Evolutionary conservation across 495 filamentous ascomycete genomes (phyloP).

Genomic region (Aspergillus kassunensis): DNA sequence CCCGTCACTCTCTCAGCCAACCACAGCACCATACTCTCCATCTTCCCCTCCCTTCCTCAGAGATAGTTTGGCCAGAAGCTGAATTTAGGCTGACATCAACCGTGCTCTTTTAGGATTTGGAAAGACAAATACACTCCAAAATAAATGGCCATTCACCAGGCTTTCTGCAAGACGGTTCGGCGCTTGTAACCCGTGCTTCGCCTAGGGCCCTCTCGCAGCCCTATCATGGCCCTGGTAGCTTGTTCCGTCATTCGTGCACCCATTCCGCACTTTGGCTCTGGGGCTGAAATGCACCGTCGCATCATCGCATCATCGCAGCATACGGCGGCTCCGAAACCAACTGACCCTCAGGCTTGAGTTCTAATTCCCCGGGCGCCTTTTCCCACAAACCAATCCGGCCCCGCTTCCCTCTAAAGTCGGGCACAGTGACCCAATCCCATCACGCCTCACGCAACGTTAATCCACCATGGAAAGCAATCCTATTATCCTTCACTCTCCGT

Average conservation of each 20-base stretch:
- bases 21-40: slow-evolving; percentile 12
- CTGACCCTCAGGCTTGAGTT: background rate
- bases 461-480: background rate
- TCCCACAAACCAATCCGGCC: slow-evolving; percentile 1
- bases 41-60: background rate
- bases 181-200: background rate
- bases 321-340: slow-evolving; percentile 13
- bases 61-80: background rate
- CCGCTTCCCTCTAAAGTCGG: background rate
- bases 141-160: slow-evolving; percentile 22
- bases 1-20: slow-evolving; percentile 17
- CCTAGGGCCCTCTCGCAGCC: slow-evolving; percentile 2
- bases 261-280: too few relatives aligned
- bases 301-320: slow-evolving; percentile 2
- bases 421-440: slow-evolving; percentile 1
- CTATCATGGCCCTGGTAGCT: background rate
- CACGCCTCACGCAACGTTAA: background rate
- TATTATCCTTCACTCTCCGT: too few relatives aligned
- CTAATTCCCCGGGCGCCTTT: background rate
- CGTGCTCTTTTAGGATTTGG: slow-evolving; percentile 71
- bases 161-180: slow-evolving; percentile 3
- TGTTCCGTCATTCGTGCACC: too few relatives aligned
- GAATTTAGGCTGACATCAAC: slow-evolving; percentile 19
- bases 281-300: slow-evolving; percentile 11
- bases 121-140: slow-evolving; percentile 89